Conservation (phyloP, 495 filamentous ascomycete genomes). For the Aspergillus baeticus region DNA sequence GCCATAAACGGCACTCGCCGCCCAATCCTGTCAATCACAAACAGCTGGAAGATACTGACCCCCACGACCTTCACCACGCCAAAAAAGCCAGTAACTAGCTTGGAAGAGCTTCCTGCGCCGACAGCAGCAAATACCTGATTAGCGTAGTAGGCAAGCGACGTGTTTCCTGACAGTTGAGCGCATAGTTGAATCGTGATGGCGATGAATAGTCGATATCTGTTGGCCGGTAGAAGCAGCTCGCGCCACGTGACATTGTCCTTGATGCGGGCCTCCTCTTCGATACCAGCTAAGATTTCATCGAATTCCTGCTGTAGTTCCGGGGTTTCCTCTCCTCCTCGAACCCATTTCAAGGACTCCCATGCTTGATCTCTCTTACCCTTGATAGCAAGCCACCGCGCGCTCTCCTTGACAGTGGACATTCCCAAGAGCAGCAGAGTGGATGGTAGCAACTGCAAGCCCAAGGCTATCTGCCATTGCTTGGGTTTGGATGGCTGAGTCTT, state of each 20-base stretch:
- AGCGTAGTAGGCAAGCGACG: constrained; percentile 48
- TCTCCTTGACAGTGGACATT: constrained; percentile 47
- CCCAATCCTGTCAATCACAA: constrained; percentile 53
- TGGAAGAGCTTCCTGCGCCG: constrained; percentile 37
- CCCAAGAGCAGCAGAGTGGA: constrained; percentile 43
- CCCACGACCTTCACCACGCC: constrained; percentile 46
- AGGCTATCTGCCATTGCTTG: constrained; percentile 52
- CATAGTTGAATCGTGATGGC: constrained; percentile 37
- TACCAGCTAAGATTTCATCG: constrained; percentile 41
- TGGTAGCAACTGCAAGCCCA: constrained; percentile 49
- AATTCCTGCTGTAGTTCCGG: constrained; percentile 43
- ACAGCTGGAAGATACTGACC: constrained; percentile 41
- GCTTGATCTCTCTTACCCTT: constrained; percentile 43
- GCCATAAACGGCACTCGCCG: constrained; percentile 52
- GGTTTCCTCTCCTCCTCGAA: constrained; percentile 42
- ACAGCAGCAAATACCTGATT: constrained; percentile 48
- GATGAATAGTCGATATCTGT: constrained; percentile 28
- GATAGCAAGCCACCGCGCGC: constrained; percentile 49
- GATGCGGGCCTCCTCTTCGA: constrained; percentile 44
- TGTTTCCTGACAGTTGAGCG: constrained; percentile 48
- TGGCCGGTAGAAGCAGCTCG: constrained; percentile 41
- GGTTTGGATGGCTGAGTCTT: constrained; percentile 30
- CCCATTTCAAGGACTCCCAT: constrained; percentile 44
- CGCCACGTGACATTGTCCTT: constrained; percentile 41
- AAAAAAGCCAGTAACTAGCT: constrained; percentile 50